phyloP scores from a whole-genome alignment of 768 basidiomycete genomes.

The Lactarius deliciosus region DNA sequence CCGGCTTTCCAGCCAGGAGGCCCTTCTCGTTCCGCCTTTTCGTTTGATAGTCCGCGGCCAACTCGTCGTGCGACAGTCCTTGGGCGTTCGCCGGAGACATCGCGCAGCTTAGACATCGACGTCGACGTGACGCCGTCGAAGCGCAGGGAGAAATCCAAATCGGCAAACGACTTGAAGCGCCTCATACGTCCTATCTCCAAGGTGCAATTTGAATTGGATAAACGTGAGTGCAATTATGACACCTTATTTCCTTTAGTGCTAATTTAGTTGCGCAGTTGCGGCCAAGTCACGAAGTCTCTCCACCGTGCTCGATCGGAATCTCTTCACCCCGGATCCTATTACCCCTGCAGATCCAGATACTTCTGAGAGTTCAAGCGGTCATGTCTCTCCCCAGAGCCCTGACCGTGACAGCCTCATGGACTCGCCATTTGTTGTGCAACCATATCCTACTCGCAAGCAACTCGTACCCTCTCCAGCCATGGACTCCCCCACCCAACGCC shows the following conservation, averaged over 20 bases:
- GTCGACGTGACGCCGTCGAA: constrained; percentile 57
- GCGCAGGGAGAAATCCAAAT: constrained; percentile 63
- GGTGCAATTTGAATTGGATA: constrained; percentile 63
- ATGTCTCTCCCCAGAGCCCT: constrained; percentile 21
- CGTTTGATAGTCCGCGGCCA: constrained; percentile 38
- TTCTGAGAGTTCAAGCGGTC: constrained; percentile 34
- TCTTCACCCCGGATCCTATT: constrained; percentile 59
- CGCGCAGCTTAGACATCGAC: constrained; percentile 34
- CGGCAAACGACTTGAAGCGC: constrained; percentile 61
- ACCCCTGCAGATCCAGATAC: constrained; percentile 41
- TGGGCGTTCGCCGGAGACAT: constrained; percentile 55
- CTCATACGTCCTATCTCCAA: constrained; percentile 67
- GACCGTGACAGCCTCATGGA: constrained; percentile 54
- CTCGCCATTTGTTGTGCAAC: constrained; percentile 63
- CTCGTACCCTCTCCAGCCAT: constrained; percentile 37
- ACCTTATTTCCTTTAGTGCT: background rate
- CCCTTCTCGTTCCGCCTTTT: constrained; percentile 25
- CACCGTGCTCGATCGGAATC: constrained; percentile 53
- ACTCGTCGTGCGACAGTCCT: constrained; percentile 64
- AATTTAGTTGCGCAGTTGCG: constrained; percentile 25
- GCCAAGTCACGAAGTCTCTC: constrained; percentile 29
- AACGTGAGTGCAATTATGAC: constrained; percentile 44
- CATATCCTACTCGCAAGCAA: constrained; percentile 54
- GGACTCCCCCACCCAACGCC: constrained; percentile 58
- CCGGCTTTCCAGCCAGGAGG: constrained; percentile 34